phyloP scores from a whole-genome alignment of 2,329 filamentous ascomycete genomes.

The Neophaeococcomyces aloes region DNA sequence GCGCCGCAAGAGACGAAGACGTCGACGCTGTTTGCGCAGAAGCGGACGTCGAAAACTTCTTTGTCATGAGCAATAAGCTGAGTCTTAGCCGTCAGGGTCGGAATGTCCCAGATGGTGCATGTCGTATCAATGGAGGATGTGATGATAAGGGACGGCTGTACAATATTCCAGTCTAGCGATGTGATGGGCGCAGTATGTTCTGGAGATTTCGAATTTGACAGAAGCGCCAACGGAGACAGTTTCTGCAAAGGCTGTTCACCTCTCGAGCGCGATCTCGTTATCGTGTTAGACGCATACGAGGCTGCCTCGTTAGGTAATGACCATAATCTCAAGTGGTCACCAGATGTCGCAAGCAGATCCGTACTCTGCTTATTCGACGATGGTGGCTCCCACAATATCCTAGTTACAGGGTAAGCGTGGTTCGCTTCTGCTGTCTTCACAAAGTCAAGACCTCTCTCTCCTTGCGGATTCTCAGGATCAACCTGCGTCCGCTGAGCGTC shows the following conservation, averaged over 20 bases:
- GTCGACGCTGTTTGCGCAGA: constrained; percentile 96
- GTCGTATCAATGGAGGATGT: constrained; percentile 98
- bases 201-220: constrained; percentile 96
- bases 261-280: constrained; percentile 47
- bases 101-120: constrained; percentile 99
- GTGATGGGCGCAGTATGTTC: constrained; percentile 96
- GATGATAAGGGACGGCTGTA: constrained; percentile 93
- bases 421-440: constrained; percentile 90
- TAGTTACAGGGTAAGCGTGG: constrained; percentile 92
- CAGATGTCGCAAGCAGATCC: constrained; percentile 86
- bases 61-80: constrained; percentile 98
- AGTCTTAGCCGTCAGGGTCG: constrained; percentile 92
- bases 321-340: constrained; percentile 88
- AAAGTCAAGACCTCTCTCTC: constrained; percentile 74
- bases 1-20: constrained; percentile 97
- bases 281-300: constrained; percentile 54
- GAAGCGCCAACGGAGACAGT: constrained; percentile 77
- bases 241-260: constrained; percentile 60
- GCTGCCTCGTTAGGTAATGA: constrained; percentile 56
- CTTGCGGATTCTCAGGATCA: constrained; percentile 57
- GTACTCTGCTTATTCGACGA: constrained; percentile 92
- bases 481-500: constrained; percentile 71
- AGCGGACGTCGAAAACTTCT: constrained; percentile 89
- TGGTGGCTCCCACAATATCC: constrained; percentile 90
- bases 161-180: constrained; percentile 94